Base-by-base conservation (phyloP, 2,329 filamentous ascomycete species). In the Botrytis medusae region DNA sequence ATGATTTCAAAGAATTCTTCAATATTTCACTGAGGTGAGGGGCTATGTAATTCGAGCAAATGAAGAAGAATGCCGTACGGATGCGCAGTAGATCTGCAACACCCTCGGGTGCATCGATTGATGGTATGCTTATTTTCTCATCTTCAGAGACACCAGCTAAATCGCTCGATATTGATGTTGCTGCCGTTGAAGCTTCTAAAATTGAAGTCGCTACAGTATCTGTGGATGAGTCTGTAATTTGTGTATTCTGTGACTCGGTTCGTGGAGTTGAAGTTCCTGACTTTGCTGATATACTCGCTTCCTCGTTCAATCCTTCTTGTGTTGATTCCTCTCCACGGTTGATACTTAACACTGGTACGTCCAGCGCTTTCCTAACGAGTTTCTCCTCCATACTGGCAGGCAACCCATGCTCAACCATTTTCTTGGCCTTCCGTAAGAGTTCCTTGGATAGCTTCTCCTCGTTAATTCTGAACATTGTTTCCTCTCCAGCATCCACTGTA, bases 351-450 rank as follows among this genome's bases (percentile, higher is more conserved):
- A 97, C 85, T 0, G 96, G 95, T 7, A 90, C 88, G 77, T 96
- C 92, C 8, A 99, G 85, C 2, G 88, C 88, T 79, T 91, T 91
- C 69, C 86, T 88, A 14, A 99, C 89, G 77, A 97, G 97, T 60
- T 89, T 91, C 64, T 96, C 92, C 80, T 98, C 95, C 86, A 99
- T 88, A 77, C 92, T 97, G 10, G 85, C 83, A 2, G 96, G 94
- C 16, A 98, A 83, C 0, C 90, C 89, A 1, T 83, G 84, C 7
- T 84, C 82, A n/a, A 86, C 85, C 86, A 97, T 92, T 8, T 85
- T 86, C 74, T 86, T 86, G 8, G 94, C 94, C 82, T 98, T 98
- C 29, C 82, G 79, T 10, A 95, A 75, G 0, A 98, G 79, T 72
- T 91, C 86, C 2, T 82, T 79, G 10, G 92, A 79, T 0, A 98